A percentile compares a stretch with the other conserved stretches of the same genome.
Evolutionary conservation across 2,329 filamentous ascomycete genomes (phyloP).

Genomic region (Penicillium occitanis): DNA sequence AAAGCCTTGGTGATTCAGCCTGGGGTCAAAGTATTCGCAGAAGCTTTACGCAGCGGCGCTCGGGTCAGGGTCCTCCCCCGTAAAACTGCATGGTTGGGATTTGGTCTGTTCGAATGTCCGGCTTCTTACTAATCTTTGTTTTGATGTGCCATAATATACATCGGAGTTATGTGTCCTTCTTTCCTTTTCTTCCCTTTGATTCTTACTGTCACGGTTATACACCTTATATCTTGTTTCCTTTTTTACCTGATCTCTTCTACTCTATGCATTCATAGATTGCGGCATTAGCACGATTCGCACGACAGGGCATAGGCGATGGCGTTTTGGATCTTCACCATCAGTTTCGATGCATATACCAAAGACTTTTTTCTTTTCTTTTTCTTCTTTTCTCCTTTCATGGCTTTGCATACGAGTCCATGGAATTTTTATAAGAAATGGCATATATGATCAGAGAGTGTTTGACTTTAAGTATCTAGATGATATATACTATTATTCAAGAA

Average conservation of each 20-base stretch:
- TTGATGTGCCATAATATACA: not conserved
- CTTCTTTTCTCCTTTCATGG: constrained; percentile 15
- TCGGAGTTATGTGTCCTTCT: not conserved
- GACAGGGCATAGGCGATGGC: constrained; percentile 16
- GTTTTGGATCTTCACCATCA: constrained; percentile 7
- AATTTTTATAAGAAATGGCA: constrained; percentile 18
- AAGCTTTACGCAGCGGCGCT: constrained; percentile 70
- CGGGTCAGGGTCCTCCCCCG: constrained; percentile 23
- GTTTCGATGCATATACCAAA: constrained; percentile 20
- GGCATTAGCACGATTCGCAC: constrained; percentile 10
- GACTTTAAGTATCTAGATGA: not conserved
- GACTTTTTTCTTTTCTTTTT: constrained; percentile 5
- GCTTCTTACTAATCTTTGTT: not conserved
- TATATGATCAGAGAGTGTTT: constrained; percentile 9
- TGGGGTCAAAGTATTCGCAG: constrained; percentile 92
- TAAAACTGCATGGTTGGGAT: not conserved
- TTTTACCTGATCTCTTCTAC: constrained; percentile 4
- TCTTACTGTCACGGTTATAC: not conserved
- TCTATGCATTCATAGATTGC: constrained; percentile 17
- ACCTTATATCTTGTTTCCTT: constrained; percentile 1
- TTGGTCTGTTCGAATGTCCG: not conserved
- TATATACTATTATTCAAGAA: not conserved
- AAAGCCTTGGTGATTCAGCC: constrained; percentile 81
- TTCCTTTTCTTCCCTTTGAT: not conserved
- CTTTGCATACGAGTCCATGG: constrained; percentile 23